Conservation (phyloP, 805 yeast species). For the Sungouiozyma ichnusensis region DNA sequence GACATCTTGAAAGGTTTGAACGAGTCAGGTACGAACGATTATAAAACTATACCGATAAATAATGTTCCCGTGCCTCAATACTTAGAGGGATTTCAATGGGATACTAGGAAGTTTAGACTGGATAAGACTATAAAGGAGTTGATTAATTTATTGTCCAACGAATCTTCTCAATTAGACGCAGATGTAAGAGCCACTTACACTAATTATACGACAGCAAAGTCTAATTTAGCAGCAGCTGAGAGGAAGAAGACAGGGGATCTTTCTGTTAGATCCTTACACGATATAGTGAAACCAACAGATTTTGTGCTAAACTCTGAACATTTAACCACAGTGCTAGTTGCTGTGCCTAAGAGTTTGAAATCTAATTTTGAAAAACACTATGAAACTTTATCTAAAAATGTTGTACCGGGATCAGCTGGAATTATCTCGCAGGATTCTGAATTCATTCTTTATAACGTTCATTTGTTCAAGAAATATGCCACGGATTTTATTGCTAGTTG, state of each 20-base stretch:
- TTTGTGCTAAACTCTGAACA: constrained; percentile 82
- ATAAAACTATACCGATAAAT: constrained; percentile 42
- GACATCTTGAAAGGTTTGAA: constrained; percentile 54
- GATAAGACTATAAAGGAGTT: constrained; percentile 76
- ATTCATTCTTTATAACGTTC: constrained; percentile 61
- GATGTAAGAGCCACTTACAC: constrained; percentile 75
- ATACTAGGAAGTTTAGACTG: constrained; percentile 70
- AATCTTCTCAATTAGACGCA: constrained; percentile 71
- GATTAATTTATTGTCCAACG: constrained; percentile 57
- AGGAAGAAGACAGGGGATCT: constrained; percentile 90
- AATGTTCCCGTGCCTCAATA: constrained; percentile 45
- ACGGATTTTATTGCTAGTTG: constrained; percentile 58
- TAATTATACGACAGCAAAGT: constrained; percentile 69
- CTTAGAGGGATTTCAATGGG: constrained; percentile 76
- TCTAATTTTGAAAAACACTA: constrained; percentile 56
- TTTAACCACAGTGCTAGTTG: constrained; percentile 74
- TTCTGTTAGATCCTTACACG: constrained; percentile 82
- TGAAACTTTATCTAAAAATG: constrained; percentile 69
- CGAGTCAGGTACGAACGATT: constrained; percentile 34
- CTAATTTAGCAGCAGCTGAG: constrained; percentile 78
- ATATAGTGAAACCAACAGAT: constrained; percentile 71
- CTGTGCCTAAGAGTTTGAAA: constrained; percentile 63
- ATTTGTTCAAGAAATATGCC: constrained; percentile 73
- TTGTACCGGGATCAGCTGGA: constrained; percentile 84
- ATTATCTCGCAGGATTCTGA: constrained; percentile 65